These are phyloP conservation scores for Pleurotus tuoliensis DNA, from an alignment of 768 basidiomycete genomes.

Conservation along the genomic window DNA sequence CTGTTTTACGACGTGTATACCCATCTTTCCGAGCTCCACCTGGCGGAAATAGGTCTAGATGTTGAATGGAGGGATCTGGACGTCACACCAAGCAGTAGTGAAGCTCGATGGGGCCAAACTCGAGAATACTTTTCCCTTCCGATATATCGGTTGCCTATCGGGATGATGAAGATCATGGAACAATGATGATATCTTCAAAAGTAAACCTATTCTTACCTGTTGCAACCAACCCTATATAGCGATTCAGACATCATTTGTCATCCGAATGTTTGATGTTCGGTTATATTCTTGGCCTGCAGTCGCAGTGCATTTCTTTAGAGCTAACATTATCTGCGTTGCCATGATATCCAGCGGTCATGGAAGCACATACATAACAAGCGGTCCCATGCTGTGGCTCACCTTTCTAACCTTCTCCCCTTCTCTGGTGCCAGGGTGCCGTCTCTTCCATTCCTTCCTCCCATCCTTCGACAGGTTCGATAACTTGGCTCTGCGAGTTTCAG, in stretches of 20 bases:
- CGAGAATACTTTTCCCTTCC: constrained; percentile 75
- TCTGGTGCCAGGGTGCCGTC: constrained; percentile 11
- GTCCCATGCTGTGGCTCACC: not conserved
- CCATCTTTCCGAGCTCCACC: constrained; percentile 77
- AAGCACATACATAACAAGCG: not conserved
- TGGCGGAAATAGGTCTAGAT: constrained; percentile 76
- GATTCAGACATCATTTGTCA: not conserved
- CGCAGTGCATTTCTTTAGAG: not conserved
- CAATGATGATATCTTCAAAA: not conserved
- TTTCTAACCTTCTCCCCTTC: constrained; percentile 8
- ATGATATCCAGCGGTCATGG: not conserved
- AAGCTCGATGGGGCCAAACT: constrained; percentile 70
- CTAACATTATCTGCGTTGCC: not conserved
- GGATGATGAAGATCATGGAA: constrained; percentile 21
- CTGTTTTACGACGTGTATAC: constrained; percentile 92
- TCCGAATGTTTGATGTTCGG: too few relatives aligned
- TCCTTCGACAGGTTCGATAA: constrained; percentile 22
- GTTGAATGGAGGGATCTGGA: constrained; percentile 83
- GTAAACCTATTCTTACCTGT: not conserved
- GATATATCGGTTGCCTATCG: constrained; percentile 67
- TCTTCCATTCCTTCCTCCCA: constrained; percentile 11
- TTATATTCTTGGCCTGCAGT: too few relatives aligned
- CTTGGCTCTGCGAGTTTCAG: constrained; percentile 10
- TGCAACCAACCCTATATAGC: not conserved
- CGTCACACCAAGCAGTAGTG: constrained; percentile 41